Percentiles rank a stretch among this genome's conserved stretches.
Evolutionary conservation across 768 basidiomycete genomes (phyloP).

Genomic region (Amanita molliuscula): DNA sequence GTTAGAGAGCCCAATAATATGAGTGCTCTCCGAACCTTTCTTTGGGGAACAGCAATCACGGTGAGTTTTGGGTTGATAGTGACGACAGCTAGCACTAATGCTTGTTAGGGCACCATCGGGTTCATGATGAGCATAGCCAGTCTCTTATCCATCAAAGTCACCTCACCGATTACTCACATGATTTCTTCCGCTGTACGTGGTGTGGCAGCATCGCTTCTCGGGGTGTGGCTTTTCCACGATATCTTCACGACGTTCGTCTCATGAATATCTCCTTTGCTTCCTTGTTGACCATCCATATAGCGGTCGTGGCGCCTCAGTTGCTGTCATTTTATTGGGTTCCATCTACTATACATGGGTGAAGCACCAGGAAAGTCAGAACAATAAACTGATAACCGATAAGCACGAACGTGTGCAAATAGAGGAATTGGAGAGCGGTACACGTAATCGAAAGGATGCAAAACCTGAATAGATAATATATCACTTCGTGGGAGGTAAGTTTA

Average conservation of each 20-base stretch:
- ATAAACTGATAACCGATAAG: slow-evolving; percentile 18
- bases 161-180: slow-evolving; percentile 97
- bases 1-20: slow-evolving; percentile 27
- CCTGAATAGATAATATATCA: slow-evolving; percentile 6
- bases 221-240: slow-evolving; percentile 73
- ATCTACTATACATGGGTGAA: slow-evolving; percentile 86
- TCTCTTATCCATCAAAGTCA: slow-evolving; percentile 91
- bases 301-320: slow-evolving; percentile 74
- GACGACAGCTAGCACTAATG: not conserved
- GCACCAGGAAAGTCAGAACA: slow-evolving; percentile 50
- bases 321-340: slow-evolving; percentile 73
- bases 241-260: slow-evolving; percentile 61
- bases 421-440: slow-evolving; percentile 46
- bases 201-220: slow-evolving; percentile 82
- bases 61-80: slow-evolving; percentile 27
- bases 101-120: slow-evolving; percentile 64
- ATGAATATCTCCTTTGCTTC: not conserved
- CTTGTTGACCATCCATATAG: slow-evolving; percentile 23
- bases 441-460: slow-evolving; percentile 10
- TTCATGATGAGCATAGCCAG: slow-evolving; percentile 95
- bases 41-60: slow-evolving; percentile 73
- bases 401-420: slow-evolving; percentile 61
- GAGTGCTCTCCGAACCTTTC: slow-evolving; percentile 49
- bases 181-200: slow-evolving; percentile 92
- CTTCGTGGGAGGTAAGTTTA: not conserved